Evolutionary conservation across 1,284 basidiomycete genomes (phyloP).

Genomic region (Papiliotrema terrestris): DNA sequence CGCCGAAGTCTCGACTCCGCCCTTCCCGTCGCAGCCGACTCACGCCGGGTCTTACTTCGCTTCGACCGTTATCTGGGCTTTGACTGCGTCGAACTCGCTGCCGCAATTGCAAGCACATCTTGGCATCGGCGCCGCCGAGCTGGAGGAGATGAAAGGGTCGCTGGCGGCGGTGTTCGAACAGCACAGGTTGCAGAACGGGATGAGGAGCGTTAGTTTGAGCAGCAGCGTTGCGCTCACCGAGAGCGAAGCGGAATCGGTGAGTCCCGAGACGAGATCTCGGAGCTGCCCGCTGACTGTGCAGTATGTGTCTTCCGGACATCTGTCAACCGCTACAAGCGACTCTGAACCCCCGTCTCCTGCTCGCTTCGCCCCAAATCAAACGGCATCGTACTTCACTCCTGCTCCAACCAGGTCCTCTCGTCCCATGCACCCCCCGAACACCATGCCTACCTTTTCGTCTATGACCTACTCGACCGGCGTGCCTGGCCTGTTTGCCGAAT

Average conservation of each 20-base stretch:
- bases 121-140: conserved; percentile 20
- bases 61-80: conserved; percentile 7
- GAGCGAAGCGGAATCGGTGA: conserved; percentile 7
- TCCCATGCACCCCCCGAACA: not conserved
- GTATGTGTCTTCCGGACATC: not conserved
- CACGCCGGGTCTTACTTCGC: conserved; percentile 12
- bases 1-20: conserved; percentile 12
- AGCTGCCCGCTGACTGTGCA: not conserved
- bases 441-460: not conserved
- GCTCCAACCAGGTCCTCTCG: not conserved
- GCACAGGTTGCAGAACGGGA: conserved; percentile 22
- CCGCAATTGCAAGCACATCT: conserved; percentile 19
- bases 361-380: not conserved
- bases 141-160: conserved; percentile 27
- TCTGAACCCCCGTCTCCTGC: not conserved
- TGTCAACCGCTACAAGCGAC: not conserved
- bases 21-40: conserved; percentile 14
- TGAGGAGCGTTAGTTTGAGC: conserved; percentile 8
- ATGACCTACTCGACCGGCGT: not conserved
- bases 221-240: conserved; percentile 8
- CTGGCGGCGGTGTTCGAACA: conserved; percentile 32
- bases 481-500: not conserved
- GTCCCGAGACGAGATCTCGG: not conserved
- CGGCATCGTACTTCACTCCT: not conserved
- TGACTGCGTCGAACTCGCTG: conserved; percentile 5